Conservation (phyloP, 2,329 filamentous ascomycete genomes). For the Aureobasidium pullulans region DNA sequence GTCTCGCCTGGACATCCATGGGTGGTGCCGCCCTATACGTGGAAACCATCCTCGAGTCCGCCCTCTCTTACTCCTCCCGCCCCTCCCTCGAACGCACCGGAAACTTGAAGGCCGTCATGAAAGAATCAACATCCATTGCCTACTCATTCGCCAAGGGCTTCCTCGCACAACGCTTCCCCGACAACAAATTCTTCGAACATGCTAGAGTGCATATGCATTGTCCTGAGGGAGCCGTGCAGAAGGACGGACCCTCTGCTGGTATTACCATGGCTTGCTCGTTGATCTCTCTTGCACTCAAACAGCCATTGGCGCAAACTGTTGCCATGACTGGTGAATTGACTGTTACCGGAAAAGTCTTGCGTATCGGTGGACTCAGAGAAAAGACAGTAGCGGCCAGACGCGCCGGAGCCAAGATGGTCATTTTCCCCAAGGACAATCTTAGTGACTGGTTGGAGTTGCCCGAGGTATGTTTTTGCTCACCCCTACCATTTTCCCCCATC, state of each 20-base stretch:
- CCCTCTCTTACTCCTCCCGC: constrained; percentile 64
- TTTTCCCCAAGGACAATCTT: constrained; percentile 92
- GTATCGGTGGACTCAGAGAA: constrained; percentile 89
- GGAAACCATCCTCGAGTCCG: constrained; percentile 86
- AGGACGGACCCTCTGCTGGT: constrained; percentile 73
- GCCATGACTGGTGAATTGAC: constrained; percentile 98
- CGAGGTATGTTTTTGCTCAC: constrained; percentile 58
- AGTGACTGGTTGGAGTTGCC: constrained; percentile 97
- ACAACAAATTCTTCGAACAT: constrained; percentile 94
- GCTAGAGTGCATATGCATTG: constrained; percentile 94
- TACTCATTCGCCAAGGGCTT: constrained; percentile 93
- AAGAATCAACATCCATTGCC: constrained; percentile 89
- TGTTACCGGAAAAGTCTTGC: constrained; percentile 88
- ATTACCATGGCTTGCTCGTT: constrained; percentile 98
- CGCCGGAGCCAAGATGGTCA: constrained; percentile 84
- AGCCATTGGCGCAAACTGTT: constrained; percentile 71
- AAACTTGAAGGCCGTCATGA: constrained; percentile 95
- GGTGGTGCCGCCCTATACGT: constrained; percentile 95
- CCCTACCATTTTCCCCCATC: neutral
- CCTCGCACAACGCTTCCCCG: constrained; percentile 75
- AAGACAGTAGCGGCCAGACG: constrained; percentile 94
- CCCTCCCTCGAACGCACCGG: constrained; percentile 85
- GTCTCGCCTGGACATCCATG: constrained; percentile 95
- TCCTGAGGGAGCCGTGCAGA: constrained; percentile 89
- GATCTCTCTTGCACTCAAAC: constrained; percentile 74